These are phyloP conservation scores for Betula pendula DNA, from an alignment of 306 rosid species.

Conservation along the genomic window DNA sequence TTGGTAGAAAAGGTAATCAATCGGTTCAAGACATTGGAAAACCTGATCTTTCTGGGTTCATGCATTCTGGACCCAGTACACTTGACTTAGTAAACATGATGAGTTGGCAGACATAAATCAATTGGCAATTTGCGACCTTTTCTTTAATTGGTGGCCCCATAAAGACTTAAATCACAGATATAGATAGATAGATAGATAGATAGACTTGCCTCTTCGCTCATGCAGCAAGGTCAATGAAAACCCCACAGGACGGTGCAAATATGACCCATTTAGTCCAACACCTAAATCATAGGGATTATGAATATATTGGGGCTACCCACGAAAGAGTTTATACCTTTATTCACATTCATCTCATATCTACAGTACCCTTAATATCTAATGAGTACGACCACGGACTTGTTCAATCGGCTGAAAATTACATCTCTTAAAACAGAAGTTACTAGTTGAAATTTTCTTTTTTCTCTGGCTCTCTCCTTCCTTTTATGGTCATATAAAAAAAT, in stretches of 20 bases:
- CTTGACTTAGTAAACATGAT: background rate
- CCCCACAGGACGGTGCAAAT: background rate
- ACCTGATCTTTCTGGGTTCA: background rate
- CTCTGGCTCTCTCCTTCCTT: no score
- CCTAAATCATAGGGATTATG: background rate
- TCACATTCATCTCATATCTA: no score
- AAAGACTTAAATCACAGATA: background rate
- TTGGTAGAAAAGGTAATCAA: background rate
- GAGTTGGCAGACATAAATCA: background rate
- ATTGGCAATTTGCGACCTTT: background rate
- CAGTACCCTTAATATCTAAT: no score
- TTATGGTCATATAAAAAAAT: no score
- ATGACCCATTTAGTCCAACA: background rate
- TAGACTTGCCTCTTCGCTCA: background rate
- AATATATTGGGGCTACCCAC: background rate
- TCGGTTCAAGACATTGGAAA: background rate
- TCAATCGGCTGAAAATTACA: no score
- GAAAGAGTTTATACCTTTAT: no score
- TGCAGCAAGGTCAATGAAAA: background rate
- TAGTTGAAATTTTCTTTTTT: no score
- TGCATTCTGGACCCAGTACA: background rate
- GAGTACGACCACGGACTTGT: no score
- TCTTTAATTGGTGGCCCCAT: background rate
- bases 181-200: background rate
- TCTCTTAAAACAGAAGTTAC: no score